A percentile compares a stretch with the other conserved stretches of the same genome.
Evolutionary conservation across 179 eudicot genomes (phyloP).

Genomic region (Drosera spatulata): DNA sequence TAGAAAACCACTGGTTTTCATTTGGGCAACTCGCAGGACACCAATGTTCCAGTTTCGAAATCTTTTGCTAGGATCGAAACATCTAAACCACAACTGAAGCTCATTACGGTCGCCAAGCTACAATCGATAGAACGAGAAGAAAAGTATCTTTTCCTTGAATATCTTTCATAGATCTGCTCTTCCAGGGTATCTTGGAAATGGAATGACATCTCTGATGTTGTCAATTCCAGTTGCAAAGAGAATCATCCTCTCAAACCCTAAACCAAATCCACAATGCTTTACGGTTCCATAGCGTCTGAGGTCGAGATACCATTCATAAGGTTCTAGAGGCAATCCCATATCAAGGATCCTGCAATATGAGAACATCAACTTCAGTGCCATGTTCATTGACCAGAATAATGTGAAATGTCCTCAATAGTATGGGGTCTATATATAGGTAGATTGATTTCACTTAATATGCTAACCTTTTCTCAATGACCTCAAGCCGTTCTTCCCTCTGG

Average conservation of each 20-base stretch:
- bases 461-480: constrained; percentile 63
- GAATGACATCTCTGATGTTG: constrained; percentile 93
- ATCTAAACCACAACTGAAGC: too few species aligned
- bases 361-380: neutral
- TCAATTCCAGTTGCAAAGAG: constrained; percentile 97
- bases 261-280: constrained; percentile 81
- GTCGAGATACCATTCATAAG: constrained; percentile 95
- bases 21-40: too few species aligned
- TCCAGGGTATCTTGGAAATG: constrained; percentile 95
- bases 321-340: constrained; percentile 84
- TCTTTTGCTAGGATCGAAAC: neutral
- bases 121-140: neutral
- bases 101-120: too few species aligned
- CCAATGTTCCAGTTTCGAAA: neutral
- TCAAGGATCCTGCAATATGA: constrained; percentile 55
- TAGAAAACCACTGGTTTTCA: too few species aligned
- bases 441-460: neutral
- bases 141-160: neutral
- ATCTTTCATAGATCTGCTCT: constrained; percentile 60
- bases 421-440: too few species aligned
- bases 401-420: too few species aligned
- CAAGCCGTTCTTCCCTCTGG: constrained; percentile 91
- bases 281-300: constrained; percentile 86
- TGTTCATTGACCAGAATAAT: too few species aligned
- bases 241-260: constrained; percentile 90